Conservation (phyloP, 2,329 filamentous ascomycete genomes). For the Thelonectria rubi region DNA sequence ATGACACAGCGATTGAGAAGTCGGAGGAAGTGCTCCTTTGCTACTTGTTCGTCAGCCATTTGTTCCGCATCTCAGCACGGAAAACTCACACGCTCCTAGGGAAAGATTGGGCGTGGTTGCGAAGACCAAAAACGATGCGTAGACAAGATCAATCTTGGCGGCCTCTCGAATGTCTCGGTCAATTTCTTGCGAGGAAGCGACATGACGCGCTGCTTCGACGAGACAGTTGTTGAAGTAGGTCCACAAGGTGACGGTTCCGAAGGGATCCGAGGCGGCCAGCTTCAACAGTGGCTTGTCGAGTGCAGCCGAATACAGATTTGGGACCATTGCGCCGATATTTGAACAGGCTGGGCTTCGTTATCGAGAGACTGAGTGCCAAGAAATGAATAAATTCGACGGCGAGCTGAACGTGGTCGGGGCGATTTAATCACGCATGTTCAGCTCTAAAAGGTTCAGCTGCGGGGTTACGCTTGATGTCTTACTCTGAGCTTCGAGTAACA, state of each 20-base stretch:
- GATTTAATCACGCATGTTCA: no score
- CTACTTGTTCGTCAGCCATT: neutral
- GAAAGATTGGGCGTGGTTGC: neutral
- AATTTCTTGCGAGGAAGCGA: neutral
- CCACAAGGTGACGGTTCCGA: conserved; percentile 22
- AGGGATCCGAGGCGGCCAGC: conserved; percentile 14
- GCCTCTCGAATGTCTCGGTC: neutral
- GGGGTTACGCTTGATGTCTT: no score
- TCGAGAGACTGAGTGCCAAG: no score
- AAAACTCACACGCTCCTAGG: neutral
- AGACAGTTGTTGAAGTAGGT: conserved; percentile 25
- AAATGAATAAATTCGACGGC: no score
- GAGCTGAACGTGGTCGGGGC: no score
- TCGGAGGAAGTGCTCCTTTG: conserved; percentile 11
- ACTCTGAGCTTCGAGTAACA: no score
- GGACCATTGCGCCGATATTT: neutral
- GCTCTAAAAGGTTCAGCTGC: no score
- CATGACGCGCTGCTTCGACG: neutral
- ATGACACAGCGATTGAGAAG: conserved; percentile 20
- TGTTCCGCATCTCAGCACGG: neutral
- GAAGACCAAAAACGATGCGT: conserved; percentile 8
- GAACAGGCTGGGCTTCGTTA: neutral
- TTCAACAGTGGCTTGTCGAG: neutral
- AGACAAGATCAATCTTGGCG: conserved; percentile 17
- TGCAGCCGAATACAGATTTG: conserved; percentile 9